Percentiles rank a stretch among this genome's conserved stretches.
Conservation (phyloP, 2,329 filamentous ascomycete genomes). For the Colletotrichum lini region DNA sequence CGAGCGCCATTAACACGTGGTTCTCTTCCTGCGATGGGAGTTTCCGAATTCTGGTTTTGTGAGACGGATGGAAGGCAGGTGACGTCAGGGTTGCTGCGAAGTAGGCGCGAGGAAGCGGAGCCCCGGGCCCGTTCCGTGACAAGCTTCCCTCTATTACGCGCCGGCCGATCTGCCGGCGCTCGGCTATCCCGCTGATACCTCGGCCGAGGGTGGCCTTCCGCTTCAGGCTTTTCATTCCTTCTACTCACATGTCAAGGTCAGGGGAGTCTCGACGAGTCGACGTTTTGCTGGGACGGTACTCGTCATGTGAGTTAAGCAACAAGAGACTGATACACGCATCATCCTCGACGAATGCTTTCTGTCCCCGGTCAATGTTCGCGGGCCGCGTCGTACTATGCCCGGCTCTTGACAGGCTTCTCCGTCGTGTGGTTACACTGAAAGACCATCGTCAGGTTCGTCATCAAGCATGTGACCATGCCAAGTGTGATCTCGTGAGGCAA, state of each 20-base stretch:
- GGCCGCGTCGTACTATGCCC: too few species aligned
- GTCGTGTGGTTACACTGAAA: too few species aligned
- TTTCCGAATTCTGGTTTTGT: background rate
- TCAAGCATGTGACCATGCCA: too few species aligned
- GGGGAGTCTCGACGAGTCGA: background rate
- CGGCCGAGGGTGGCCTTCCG: background rate
- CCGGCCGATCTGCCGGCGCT: background rate
- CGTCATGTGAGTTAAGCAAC: background rate
- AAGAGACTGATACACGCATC: too few species aligned
- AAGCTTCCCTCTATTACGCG: background rate
- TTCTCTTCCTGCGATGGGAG: background rate
- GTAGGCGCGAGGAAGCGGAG: constrained; percentile 7
- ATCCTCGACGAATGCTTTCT: too few species aligned
- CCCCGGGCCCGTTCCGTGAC: constrained; percentile 14
- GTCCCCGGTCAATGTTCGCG: background rate
- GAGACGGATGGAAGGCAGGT: background rate
- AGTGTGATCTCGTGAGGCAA: too few species aligned
- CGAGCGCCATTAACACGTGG: background rate
- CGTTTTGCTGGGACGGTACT: background rate
- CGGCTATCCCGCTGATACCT: background rate
- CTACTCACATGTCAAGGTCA: background rate
- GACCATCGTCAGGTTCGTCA: too few species aligned
- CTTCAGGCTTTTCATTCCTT: too few species aligned
- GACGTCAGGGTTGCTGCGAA: constrained; percentile 22
- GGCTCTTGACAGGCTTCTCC: too few species aligned